phyloP scores from a whole-genome alignment of 306 rosid species.

The Macrotyloma uniflorum region DNA sequence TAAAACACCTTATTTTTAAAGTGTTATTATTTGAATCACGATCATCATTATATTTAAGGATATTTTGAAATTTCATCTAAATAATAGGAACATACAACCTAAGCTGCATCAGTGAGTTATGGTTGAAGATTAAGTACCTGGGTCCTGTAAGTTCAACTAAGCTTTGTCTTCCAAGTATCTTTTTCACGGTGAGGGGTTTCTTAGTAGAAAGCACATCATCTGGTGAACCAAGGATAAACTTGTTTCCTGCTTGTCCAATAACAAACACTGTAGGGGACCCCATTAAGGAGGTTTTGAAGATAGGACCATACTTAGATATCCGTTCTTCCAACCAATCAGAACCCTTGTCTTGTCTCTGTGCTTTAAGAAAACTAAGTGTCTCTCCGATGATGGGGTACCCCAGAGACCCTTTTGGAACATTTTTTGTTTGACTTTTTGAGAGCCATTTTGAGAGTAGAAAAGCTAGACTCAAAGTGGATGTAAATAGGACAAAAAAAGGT shows the following conservation, averaged over 20 bases:
- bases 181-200: constrained; percentile 48
- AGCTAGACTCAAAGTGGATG: constrained; percentile 44
- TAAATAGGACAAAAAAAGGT: constrained; percentile 27
- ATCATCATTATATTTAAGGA: background rate
- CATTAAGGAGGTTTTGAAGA: constrained; percentile 58
- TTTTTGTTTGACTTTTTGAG: constrained; percentile 41
- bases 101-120: background rate
- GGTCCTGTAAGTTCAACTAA: constrained; percentile 50
- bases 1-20: constrained; percentile 1
- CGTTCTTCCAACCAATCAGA: constrained; percentile 55
- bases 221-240: constrained; percentile 48
- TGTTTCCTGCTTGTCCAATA: constrained; percentile 55
- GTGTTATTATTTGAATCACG: background rate
- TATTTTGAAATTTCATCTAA: constrained; percentile 5
- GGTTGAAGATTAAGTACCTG: constrained; percentile 40
- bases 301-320: constrained; percentile 45
- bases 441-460: constrained; percentile 42
- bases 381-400: constrained; percentile 61
- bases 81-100: background rate
- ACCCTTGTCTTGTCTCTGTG: constrained; percentile 48
- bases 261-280: constrained; percentile 54
- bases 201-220: constrained; percentile 50
- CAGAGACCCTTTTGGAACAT: constrained; percentile 59
- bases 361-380: constrained; percentile 51
- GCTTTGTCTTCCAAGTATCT: constrained; percentile 48